phyloP scores from a whole-genome alignment of 2,329 filamentous ascomycete genomes.

The Hypoxylon sp. region DNA sequence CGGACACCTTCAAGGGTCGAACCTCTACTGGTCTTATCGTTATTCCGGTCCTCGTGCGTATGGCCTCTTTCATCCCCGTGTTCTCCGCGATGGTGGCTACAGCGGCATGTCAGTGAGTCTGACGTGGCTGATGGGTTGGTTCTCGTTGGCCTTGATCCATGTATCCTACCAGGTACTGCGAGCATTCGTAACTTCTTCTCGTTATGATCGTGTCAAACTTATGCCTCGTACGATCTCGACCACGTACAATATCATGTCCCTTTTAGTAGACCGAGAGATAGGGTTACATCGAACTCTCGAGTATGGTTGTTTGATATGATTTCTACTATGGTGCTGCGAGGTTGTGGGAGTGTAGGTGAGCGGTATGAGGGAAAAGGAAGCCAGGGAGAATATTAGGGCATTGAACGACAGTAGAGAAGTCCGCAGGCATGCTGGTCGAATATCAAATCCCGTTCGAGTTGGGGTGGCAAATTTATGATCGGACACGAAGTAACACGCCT shows the following conservation, averaged over 20 bases:
- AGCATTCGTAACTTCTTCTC: neutral
- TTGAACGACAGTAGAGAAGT: neutral
- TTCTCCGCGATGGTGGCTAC: neutral
- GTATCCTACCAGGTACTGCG: neutral
- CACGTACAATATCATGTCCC: neutral
- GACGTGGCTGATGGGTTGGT: neutral
- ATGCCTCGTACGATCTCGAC: neutral
- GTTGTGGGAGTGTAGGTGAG: too few relatives aligned
- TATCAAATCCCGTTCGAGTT: neutral
- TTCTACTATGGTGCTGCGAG: too few relatives aligned
- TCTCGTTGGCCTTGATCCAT: neutral
- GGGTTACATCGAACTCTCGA: too few relatives aligned
- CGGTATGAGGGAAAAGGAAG: too few relatives aligned
- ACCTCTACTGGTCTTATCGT: neutral
- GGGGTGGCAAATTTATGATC: slow-evolving; percentile 8
- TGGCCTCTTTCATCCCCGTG: neutral
- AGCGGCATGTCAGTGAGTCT: neutral
- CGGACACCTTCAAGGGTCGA: too few relatives aligned
- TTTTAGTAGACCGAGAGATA: neutral
- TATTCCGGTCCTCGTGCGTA: neutral
- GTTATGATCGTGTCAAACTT: neutral
- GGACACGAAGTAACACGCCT: slow-evolving; percentile 1
- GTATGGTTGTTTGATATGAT: too few relatives aligned
- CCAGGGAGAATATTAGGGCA: too few relatives aligned
- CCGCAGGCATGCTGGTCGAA: neutral